Conservation (phyloP, 1,284 basidiomycete genomes). For the Sanghuangporus weigelae region DNA sequence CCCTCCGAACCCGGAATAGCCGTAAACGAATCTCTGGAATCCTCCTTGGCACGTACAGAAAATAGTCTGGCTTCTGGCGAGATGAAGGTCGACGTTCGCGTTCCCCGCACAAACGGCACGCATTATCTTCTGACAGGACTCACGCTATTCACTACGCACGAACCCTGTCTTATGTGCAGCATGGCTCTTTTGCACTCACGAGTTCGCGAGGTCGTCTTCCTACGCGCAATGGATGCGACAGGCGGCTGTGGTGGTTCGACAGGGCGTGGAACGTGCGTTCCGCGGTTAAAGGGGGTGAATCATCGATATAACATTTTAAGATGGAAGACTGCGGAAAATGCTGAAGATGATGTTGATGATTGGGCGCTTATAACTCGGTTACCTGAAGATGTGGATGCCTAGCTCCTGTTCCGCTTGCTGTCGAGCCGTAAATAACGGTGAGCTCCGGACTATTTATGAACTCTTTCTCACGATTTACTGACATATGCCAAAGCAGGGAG, state of each 20-base stretch:
- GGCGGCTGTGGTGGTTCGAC: slow-evolving; percentile 69
- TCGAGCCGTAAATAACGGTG: not conserved
- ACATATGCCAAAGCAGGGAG: not conserved
- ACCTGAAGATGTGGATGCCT: slow-evolving; percentile 12
- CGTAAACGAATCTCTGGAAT: not conserved
- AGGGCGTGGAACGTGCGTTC: slow-evolving; percentile 48
- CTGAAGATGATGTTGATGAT: slow-evolving; percentile 6
- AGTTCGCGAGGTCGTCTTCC: slow-evolving; percentile 77
- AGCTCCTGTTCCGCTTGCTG: not conserved
- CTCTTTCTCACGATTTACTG: not conserved
- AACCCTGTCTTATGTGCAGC: slow-evolving; percentile 93
- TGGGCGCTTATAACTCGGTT: not conserved
- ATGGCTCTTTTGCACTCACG: slow-evolving; percentile 93
- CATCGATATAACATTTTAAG: slow-evolving; percentile 71
- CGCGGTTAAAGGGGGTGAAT: slow-evolving; percentile 74
- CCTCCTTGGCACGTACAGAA: not conserved
- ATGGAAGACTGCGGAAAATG: slow-evolving; percentile 39
- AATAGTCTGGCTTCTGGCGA: not conserved
- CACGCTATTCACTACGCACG: slow-evolving; percentile 84
- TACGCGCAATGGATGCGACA: slow-evolving; percentile 64
- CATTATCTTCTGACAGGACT: slow-evolving; percentile 84
- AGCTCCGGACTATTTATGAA: not conserved
- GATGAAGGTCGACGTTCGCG: not conserved
- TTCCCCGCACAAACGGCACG: slow-evolving; percentile 44
- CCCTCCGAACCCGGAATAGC: not conserved